These are phyloP conservation scores for Solanum rostratum DNA, from an alignment of 257 asterid genomes.

Conservation along the genomic window DNA sequence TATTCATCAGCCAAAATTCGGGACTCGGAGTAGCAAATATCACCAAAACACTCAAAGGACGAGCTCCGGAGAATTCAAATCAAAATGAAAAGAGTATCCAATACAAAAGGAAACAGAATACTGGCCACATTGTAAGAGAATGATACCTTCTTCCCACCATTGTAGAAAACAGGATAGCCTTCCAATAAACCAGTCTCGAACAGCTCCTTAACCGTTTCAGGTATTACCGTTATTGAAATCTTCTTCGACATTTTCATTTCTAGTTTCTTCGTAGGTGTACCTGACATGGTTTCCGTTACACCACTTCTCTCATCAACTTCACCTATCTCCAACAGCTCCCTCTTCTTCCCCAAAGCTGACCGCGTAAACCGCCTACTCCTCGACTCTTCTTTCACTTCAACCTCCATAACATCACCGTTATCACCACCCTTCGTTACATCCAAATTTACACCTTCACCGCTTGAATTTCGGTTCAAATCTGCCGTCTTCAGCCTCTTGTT, in stretches of 20 bases:
- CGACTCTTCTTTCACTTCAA: constrained; percentile 50
- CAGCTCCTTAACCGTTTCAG: constrained; percentile 82
- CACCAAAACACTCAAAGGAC: not conserved
- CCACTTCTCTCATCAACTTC: constrained; percentile 23
- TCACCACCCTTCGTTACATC: constrained; percentile 18
- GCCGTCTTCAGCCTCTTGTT: constrained; percentile 46
- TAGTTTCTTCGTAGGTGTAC: constrained; percentile 33
- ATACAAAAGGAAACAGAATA: not conserved
- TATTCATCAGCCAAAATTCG: not conserved
- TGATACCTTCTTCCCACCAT: constrained; percentile 87
- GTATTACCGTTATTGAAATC: constrained; percentile 46
- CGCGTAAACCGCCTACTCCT: constrained; percentile 41
- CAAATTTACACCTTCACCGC: constrained; percentile 9
- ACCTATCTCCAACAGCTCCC: constrained; percentile 9
- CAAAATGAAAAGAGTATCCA: not conserved
- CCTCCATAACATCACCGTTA: constrained; percentile 36
- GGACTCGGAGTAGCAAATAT: not conserved
- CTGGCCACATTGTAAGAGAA: not conserved
- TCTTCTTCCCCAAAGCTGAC: constrained; percentile 30
- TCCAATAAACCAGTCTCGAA: constrained; percentile 86
- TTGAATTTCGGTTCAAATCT: not conserved
- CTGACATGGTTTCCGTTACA: constrained; percentile 5
- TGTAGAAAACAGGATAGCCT: constrained; percentile 95
- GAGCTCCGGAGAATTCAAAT: not conserved
- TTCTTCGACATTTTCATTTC: constrained; percentile 69